Evolutionary conservation across 768 basidiomycete species (phyloP).

Genomic region (Piloderma croceum): DNA sequence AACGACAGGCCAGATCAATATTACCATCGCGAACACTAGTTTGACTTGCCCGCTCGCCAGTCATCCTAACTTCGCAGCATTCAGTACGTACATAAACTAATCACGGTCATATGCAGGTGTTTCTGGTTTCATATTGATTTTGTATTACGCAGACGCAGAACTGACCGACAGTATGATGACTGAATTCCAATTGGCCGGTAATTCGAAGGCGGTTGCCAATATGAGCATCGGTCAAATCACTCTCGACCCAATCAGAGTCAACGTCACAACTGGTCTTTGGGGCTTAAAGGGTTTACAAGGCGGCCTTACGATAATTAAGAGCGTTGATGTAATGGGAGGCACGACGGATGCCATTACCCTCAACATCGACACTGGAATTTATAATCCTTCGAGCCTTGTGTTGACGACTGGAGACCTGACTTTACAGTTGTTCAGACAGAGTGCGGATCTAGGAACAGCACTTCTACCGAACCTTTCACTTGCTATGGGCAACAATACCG

Average conservation of each 20-base stretch:
- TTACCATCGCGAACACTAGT: conserved; percentile 50
- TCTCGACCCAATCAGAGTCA: conserved; percentile 67
- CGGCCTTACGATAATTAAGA: conserved; percentile 46
- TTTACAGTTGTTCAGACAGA: conserved; percentile 54
- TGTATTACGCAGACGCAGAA: conserved; percentile 38
- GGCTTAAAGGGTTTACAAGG: conserved; percentile 60
- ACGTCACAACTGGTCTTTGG: conserved; percentile 54
- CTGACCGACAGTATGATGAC: conserved; percentile 46
- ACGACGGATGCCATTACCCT: conserved; percentile 53
- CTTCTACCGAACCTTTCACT: conserved; percentile 56
- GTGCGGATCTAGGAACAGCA: conserved; percentile 52
- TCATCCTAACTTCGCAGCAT: conserved; percentile 49
- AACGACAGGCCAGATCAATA: conserved; percentile 61
- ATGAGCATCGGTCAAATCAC: conserved; percentile 60
- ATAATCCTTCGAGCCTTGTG: conserved; percentile 64
- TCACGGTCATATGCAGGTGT: too few relatives aligned
- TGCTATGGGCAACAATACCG: conserved; percentile 53
- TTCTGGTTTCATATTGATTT: conserved; percentile 4
- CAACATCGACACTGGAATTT: conserved; percentile 45
- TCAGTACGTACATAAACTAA: conserved; percentile 46
- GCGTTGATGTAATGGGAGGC: conserved; percentile 64
- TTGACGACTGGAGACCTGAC: conserved; percentile 58
- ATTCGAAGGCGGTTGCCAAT: conserved; percentile 54
- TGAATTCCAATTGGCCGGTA: conserved; percentile 54
- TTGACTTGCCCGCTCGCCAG: conserved; percentile 43